Conservation (phyloP, 345 rosid genomes). For the Carallia pectinifolia region DNA sequence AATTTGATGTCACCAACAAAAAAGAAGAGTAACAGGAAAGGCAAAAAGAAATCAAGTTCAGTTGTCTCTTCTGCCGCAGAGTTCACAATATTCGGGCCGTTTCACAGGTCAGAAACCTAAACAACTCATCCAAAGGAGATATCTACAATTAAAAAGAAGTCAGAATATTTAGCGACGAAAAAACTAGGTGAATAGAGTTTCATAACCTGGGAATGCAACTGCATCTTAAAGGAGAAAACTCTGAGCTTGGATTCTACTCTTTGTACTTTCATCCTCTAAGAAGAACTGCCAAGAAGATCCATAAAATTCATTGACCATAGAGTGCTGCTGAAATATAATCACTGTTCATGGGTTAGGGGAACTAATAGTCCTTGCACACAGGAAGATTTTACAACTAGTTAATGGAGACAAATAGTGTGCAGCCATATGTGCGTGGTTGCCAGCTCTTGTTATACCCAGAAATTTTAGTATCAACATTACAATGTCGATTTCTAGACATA, state of each 20-base stretch:
- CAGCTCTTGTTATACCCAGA: no score
- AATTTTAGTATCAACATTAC: no score
- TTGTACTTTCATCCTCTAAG: conserved; percentile 84
- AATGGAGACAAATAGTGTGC: no score
- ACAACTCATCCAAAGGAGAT: conserved; percentile 6
- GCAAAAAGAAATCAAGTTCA: conserved; percentile 5
- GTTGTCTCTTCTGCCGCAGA: conserved; percentile 78
- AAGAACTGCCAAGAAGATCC: conserved; percentile 61
- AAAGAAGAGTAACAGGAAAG: background rate
- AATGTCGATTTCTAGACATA: no score
- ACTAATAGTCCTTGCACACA: no score
- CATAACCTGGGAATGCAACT: conserved; percentile 73
- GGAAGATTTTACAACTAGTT: no score
- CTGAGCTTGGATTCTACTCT: conserved; percentile 89
- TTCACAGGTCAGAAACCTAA: conserved; percentile 78
- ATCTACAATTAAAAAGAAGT: conserved; percentile 19
- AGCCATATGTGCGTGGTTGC: no score
- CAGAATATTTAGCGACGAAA: conserved; percentile 7
- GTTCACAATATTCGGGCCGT: conserved; percentile 64
- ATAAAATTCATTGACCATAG: conserved; percentile 11
- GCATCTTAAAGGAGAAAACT: conserved; percentile 88
- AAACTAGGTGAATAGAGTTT: conserved; percentile 7
- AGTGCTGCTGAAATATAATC: no score
- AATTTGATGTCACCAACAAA: conserved; percentile 11
- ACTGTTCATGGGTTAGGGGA: no score